Evolutionary conservation across 192 early-diverging fungal species (phyloP).

Genomic region (Umbelopsis ramanniana): DNA sequence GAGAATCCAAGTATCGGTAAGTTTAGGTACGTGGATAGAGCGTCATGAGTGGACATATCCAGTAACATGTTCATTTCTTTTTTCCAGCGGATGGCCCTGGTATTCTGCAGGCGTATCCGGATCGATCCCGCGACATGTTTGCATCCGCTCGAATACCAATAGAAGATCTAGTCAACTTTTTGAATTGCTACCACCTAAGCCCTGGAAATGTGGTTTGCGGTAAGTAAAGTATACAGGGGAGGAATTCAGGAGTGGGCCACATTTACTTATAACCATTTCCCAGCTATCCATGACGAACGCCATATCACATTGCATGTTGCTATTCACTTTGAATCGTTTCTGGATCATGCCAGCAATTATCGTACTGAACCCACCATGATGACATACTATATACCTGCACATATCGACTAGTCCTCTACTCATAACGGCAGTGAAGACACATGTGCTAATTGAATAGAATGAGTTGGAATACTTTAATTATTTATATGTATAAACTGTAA

Average conservation of each 20-base stretch:
- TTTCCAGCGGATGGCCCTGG: constrained; percentile 39
- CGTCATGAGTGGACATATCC: not conserved
- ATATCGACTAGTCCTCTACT: not conserved
- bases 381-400: constrained; percentile 2
- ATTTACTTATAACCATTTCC: not conserved
- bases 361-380: constrained; percentile 3
- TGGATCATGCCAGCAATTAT: constrained; percentile 6
- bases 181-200: constrained; percentile 76
- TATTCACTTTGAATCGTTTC: not conserved
- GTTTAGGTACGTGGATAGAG: not conserved
- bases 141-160: constrained; percentile 70
- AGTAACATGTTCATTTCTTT: constrained; percentile 30
- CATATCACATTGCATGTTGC: constrained; percentile 13
- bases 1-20: constrained; percentile 62
- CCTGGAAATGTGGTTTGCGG: constrained; percentile 82
- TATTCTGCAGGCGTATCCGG: constrained; percentile 37
- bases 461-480: not conserved
- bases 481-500: not conserved
- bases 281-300: constrained; percentile 7
- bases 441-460: not conserved
- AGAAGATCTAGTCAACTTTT: constrained; percentile 76
- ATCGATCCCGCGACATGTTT: constrained; percentile 52
- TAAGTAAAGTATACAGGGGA: constrained; percentile 45
- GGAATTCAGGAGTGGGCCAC: not conserved
- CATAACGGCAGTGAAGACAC: not conserved